phyloP scores from a whole-genome alignment of 257 asterid genomes.

The Capsicum baccatum region DNA sequence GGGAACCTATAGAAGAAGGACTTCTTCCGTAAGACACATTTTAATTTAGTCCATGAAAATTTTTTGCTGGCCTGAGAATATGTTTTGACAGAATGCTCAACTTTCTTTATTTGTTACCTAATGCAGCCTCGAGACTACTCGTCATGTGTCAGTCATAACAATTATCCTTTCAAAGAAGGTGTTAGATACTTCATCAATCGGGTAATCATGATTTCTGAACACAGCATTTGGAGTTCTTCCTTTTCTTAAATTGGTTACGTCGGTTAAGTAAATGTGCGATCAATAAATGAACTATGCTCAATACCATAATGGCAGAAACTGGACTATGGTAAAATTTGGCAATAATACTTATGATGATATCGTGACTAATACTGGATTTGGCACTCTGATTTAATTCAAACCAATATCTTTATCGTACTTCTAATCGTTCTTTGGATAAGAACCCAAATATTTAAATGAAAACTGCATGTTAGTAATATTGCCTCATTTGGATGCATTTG shows the following conservation, averaged over 20 bases:
- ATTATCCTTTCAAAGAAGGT: conserved; percentile 34
- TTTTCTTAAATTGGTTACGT: not conserved
- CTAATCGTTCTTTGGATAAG: not conserved
- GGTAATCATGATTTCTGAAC: conserved; percentile 26
- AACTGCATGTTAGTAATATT: not conserved
- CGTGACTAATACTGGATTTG: not conserved
- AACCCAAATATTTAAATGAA: not conserved
- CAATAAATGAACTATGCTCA: not conserved
- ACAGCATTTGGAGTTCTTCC: not conserved
- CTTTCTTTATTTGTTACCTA: not conserved
- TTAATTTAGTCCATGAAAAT: not conserved
- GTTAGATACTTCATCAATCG: conserved; percentile 30
- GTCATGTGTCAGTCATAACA: conserved; percentile 36
- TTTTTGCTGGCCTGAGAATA: not conserved
- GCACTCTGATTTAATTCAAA: not conserved
- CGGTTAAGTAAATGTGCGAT: not conserved
- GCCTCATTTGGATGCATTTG: not conserved
- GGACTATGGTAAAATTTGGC: not conserved
- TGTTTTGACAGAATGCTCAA: conserved; percentile 5
- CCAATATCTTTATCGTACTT: not conserved
- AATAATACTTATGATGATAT: not conserved
- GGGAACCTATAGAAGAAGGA: conserved; percentile 40
- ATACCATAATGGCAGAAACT: not conserved
- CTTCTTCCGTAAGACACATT: conserved; percentile 31
- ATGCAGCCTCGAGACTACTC: conserved; percentile 38